phyloP scores from a whole-genome alignment of 768 basidiomycete genomes.

The Gloeopeniophorella convolvens region DNA sequence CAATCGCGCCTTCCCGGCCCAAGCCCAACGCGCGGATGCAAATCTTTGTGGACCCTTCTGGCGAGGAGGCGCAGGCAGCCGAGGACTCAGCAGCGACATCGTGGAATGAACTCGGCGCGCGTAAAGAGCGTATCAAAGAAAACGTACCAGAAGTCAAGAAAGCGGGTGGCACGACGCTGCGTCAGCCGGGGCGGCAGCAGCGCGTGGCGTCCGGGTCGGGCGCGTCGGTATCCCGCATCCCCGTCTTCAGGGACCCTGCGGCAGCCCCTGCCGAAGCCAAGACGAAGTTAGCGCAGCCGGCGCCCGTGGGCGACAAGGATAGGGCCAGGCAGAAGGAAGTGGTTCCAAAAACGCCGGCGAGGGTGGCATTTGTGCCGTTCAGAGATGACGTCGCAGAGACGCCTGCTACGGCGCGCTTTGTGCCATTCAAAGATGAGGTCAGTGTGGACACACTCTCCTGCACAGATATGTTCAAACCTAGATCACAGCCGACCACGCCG shows the following conservation, averaged over 20 bases:
- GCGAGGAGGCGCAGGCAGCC: conserved; percentile 40
- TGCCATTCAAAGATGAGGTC: conserved; percentile 71
- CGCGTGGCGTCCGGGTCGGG: conserved; percentile 40
- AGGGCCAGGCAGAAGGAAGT: conserved; percentile 25
- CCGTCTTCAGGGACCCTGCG: conserved; percentile 58
- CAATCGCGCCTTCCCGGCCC: conserved; percentile 28
- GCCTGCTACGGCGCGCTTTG: conserved; percentile 52
- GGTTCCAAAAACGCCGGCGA: conserved; percentile 32
- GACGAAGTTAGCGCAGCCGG: conserved; percentile 28
- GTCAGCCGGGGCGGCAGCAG: conserved; percentile 52
- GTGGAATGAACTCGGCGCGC: conserved; percentile 72
- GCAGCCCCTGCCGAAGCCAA: conserved; percentile 33
- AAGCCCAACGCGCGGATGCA: conserved; percentile 54
- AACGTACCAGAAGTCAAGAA: conserved; percentile 67
- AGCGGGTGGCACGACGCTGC: conserved; percentile 58
- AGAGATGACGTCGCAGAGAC: conserved; percentile 25
- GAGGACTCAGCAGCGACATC: conserved; percentile 32
- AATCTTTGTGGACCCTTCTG: conserved; percentile 68
- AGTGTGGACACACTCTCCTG: conserved; percentile 22
- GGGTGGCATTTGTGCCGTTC: conserved; percentile 23
- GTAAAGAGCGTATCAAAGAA: conserved; percentile 73
- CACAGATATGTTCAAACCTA: conserved; percentile 20
- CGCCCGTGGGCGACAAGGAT: conserved; percentile 28
- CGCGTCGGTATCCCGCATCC: conserved; percentile 46
- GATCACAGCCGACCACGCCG: conserved; percentile 25